Evolutionary conservation across 345 rosid species (phyloP), one percentile per base, ranked within the genome.

Genomic region (Limnanthes douglasii): DNA sequence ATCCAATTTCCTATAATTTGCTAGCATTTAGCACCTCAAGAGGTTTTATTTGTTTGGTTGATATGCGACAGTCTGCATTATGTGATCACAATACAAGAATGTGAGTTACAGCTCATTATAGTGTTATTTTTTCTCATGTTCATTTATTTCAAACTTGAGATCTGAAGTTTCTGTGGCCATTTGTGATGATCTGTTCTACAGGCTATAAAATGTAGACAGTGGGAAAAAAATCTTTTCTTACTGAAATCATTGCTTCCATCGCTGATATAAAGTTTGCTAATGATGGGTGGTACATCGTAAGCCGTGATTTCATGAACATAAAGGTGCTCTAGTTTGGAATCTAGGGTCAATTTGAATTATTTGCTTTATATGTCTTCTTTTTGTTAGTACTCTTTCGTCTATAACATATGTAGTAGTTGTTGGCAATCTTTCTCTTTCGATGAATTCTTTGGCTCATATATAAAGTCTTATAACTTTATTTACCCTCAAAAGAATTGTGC

Each of bases 21-120:
- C 72, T 76, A 25, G 74, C 77, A 21, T 76, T 62, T 61, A 61
- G 80, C 61, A 72, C 74, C 50, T 72, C 86, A 37, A 76, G 80
- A 66, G 86, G 86, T 37, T 72, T 57, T 43, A 53, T 72, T 45
- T 65, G 52, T 40, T 45, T 76, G 21, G 65, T 64, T 56, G 80
- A 72, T 60, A 60, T 76, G 86, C 75, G 77, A 7, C 77, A 69
- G 43, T 76, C 86, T 13, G 86, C 80, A 23, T 45, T 72, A 47
- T 72, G 80, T 26, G 80, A 76, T 62, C 48, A 25, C 19, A 49
- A 43, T 44, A 67, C 68, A 37, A 64, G 48, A 41, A 63, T 72
- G 77, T 76, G 58, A 59, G 86, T 63, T 31, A 13, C 18, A 16
- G 32, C 43, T 34, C 41, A 32, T 25, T 21, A 39, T 15, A 32